Conservation (phyloP, 306 rosid genomes). For the Pyrus pyrifolia region DNA sequence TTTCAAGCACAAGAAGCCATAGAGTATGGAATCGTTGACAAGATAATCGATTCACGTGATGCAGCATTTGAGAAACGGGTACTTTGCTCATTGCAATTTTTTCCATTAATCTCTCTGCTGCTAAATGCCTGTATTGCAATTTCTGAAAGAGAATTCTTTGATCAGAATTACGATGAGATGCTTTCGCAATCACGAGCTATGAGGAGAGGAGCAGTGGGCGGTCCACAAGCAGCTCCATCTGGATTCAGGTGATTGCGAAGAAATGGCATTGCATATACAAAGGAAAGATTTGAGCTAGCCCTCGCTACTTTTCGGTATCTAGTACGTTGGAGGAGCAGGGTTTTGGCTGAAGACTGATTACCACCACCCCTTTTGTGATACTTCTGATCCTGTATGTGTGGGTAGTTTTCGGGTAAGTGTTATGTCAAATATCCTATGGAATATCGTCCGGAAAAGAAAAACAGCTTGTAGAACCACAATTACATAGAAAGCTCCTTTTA, state of each 20-base stretch:
- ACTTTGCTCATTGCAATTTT: constrained; percentile 4
- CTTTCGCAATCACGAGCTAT: constrained; percentile 69
- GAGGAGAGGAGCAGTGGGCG: constrained; percentile 50
- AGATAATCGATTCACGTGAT: constrained; percentile 41
- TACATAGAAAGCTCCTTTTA: not conserved
- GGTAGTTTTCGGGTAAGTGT: not conserved
- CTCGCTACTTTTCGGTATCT: constrained; percentile 4
- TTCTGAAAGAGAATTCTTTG: constrained; percentile 1
- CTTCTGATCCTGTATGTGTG: not conserved
- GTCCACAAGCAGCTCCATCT: constrained; percentile 69
- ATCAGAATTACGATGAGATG: constrained; percentile 69
- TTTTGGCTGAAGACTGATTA: not conserved
- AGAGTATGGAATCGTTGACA: constrained; percentile 84
- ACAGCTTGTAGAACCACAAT: not conserved
- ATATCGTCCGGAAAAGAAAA: not conserved
- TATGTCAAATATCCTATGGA: not conserved
- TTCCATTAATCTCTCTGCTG: not conserved
- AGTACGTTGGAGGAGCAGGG: constrained; percentile 7
- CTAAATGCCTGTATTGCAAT: not conserved
- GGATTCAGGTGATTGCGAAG: constrained; percentile 49
- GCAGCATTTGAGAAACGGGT: constrained; percentile 64
- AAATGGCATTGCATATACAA: not conserved
- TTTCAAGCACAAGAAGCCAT: constrained; percentile 70
- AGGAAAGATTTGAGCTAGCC: constrained; percentile 4
- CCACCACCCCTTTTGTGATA: not conserved